Evolutionary conservation across 306 rosid species (phyloP), one percentile per base, ranked within the genome.

Genomic region (Malus asiatica): DNA sequence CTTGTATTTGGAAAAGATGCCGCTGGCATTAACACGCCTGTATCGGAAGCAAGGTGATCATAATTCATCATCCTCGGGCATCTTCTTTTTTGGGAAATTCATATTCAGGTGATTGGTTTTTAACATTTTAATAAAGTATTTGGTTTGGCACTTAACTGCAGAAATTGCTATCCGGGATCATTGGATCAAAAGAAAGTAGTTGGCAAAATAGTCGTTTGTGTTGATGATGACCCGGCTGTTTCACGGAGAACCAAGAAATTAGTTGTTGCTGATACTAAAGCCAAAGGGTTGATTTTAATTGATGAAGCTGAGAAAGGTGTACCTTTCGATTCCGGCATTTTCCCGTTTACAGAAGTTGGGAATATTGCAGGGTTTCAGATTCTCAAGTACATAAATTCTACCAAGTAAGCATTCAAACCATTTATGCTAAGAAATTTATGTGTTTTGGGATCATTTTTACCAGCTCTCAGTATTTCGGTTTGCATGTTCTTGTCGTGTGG

Each of bases 151-250:
- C 16, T 75, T 14, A 79, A 82, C 35, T 83, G 93, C 89, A 92
- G 98, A 72, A 90, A 92, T 48, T 95, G 98, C 81, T 77, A 77
- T 77, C 98, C 97, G 20, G 97, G 97, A 79, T 95, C 98, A 16
- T 64, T 95, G 73, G 97, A 95, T 81, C 80, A 77, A 64, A 79
- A 72, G 64, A 95, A 92, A 72, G 80, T 83, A 29, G 89, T 83
- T 40, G 97, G 92, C 1, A 89, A 85, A 75, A 89, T 95, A 65
- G 96, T 95, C 52, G 87, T 95, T 42, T 95, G 98, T 68, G 78
- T 76, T 70, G 76, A 78, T 6, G 88, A 86, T 52, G 91, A 90
- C 51, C 83, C 83, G 4, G 67, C 68, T 38, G 75, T 86, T 80
- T 71, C 96, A 80, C 86, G 93, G 68, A 12, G 67, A 79, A 85